phyloP scores from a whole-genome alignment of 805 yeast species.

The Suhomyces kilbournensis region DNA sequence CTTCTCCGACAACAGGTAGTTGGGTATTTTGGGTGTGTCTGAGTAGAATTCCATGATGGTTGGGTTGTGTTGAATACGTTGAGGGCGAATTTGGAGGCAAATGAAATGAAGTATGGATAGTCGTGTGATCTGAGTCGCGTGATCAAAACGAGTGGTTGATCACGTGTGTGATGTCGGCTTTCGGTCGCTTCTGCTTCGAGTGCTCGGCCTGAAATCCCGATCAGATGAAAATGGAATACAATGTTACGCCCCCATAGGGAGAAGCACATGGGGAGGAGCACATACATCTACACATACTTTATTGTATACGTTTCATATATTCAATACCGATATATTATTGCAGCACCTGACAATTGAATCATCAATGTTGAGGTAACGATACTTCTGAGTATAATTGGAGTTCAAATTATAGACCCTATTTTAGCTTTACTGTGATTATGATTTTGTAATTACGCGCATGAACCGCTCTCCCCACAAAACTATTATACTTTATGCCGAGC shows the following conservation, averaged over 20 bases:
- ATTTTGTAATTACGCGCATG: neutral
- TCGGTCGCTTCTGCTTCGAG: neutral
- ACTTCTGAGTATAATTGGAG: too few species aligned
- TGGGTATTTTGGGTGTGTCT: slow-evolving; percentile 66
- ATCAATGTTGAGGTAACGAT: too few species aligned
- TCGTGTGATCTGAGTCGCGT: neutral
- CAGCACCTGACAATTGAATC: neutral
- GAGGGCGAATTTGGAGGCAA: slow-evolving; percentile 3
- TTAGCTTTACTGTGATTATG: neutral
- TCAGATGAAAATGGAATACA: neutral
- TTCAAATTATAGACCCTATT: neutral
- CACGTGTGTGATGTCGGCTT: too few species aligned
- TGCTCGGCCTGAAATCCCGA: neutral
- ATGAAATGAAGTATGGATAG: neutral
- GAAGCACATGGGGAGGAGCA: neutral
- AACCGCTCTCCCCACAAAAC: neutral
- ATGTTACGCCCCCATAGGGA: neutral
- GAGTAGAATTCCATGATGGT: slow-evolving; percentile 32
- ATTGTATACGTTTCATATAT: too few species aligned
- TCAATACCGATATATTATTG: too few species aligned
- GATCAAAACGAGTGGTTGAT: too few species aligned
- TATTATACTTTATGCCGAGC: neutral
- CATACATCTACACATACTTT: too few species aligned
- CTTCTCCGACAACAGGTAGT: slow-evolving; percentile 75
- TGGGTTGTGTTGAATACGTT: neutral